These are phyloP conservation scores for Pseudozyma flocculosa DNA, from an alignment of 1,284 basidiomycete genomes.

Conservation along the genomic window DNA sequence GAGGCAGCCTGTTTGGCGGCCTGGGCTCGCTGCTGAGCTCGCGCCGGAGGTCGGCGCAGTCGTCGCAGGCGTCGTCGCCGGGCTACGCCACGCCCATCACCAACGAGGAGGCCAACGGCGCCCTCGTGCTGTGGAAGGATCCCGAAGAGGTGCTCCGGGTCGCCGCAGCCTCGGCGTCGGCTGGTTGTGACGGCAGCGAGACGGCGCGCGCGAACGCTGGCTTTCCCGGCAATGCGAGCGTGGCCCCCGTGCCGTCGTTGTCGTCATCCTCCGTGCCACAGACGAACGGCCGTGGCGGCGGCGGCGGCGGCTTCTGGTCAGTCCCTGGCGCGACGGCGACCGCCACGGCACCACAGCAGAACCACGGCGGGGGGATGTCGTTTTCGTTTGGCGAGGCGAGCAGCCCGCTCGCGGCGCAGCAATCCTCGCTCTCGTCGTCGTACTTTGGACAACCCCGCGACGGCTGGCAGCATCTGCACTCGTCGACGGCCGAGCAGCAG, in stretches of 20 bases:
- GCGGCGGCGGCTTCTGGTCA: conserved; percentile 4
- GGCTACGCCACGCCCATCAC: conserved; percentile 33
- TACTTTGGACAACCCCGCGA: conserved; percentile 27
- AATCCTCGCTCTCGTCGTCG: conserved; percentile 29
- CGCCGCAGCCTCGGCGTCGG: conserved; percentile 6
- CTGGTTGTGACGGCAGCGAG: too few relatives aligned
- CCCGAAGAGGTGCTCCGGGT: conserved; percentile 22
- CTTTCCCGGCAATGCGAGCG: conserved; percentile 3
- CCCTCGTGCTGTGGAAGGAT: conserved; percentile 31
- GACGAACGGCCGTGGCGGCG: conserved; percentile 1
- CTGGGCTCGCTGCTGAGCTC: conserved; percentile 20
- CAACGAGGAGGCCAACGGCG: conserved; percentile 23
- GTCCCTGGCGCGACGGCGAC: conserved; percentile 5
- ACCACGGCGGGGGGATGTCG: too few relatives aligned
- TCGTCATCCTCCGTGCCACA: too few relatives aligned
- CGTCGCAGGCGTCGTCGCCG: conserved; percentile 20
- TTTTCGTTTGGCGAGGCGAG: neutral
- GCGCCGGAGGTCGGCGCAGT: conserved; percentile 19
- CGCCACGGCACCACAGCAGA: conserved; percentile 2
- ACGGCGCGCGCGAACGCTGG: too few relatives aligned
- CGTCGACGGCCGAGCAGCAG: conserved; percentile 1
- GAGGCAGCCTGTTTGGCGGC: conserved; percentile 5
- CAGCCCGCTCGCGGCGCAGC: conserved; percentile 32
- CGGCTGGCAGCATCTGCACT: conserved; percentile 5
- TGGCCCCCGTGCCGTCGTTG: neutral